Conservation (phyloP, 2,329 filamentous ascomycete genomes). For the Alternaria atra region DNA sequence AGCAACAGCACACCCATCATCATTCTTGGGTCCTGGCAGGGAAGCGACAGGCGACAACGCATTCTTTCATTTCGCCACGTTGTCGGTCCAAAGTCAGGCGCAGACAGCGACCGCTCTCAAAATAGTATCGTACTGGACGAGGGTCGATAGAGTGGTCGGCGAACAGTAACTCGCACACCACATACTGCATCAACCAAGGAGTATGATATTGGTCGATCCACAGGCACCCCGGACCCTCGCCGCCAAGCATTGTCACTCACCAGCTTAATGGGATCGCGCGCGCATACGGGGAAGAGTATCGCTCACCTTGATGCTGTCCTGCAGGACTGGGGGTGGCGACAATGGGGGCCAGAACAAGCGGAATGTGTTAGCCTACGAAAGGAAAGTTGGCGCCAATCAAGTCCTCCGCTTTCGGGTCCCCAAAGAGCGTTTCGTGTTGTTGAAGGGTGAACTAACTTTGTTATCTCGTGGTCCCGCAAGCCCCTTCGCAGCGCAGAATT, state of each 20-base stretch:
- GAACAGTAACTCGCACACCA: conserved; percentile 11
- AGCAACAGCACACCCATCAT: neutral
- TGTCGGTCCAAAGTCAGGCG: conserved; percentile 9
- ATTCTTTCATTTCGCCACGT: conserved; percentile 13
- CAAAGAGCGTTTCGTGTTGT: conserved; percentile 4
- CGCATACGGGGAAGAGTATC: conserved; percentile 9
- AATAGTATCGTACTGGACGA: conserved; percentile 10
- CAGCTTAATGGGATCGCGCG: conserved; percentile 12
- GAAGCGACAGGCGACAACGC: conserved; percentile 7
- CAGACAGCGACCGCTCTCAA: conserved; percentile 15
- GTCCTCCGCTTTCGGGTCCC: conserved; percentile 1
- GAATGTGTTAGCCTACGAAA: conserved; percentile 2
- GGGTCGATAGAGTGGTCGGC: conserved; percentile 15
- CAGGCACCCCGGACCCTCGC: conserved; percentile 7
- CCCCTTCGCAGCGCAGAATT: conserved; percentile 6
- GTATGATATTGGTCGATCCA: conserved; percentile 3
- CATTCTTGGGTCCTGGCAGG: neutral
- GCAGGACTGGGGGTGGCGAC: conserved; percentile 32
- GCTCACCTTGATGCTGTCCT: conserved; percentile 7
- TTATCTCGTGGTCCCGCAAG: conserved; percentile 6
- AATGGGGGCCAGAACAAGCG: conserved; percentile 26
- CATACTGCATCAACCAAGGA: conserved; percentile 3
- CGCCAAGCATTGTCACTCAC: conserved; percentile 12
- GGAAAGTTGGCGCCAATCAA: conserved; percentile 6
- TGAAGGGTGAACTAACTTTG: conserved; percentile 3